These are phyloP conservation scores for Leucocoprinus leucothites DNA, from an alignment of 768 basidiomycete genomes.

Conservation along the genomic window DNA sequence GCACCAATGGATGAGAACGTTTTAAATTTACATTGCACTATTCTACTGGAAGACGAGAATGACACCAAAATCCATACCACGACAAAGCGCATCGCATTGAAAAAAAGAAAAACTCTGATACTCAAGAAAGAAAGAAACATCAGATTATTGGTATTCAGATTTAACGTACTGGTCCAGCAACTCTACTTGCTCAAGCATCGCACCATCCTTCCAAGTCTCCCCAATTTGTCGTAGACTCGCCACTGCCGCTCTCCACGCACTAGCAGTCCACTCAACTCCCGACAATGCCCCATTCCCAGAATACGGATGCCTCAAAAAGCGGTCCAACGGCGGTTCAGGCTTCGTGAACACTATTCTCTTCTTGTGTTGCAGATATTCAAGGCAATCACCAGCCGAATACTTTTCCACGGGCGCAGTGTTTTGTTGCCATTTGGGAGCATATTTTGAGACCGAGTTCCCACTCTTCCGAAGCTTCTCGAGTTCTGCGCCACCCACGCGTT, in stretches of 20 bases:
- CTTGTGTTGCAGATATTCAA: conserved; percentile 11
- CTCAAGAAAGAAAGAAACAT: too few relatives aligned
- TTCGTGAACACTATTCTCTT: conserved; percentile 6
- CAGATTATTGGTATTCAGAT: conserved; percentile 10
- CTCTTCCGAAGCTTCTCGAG: not conserved
- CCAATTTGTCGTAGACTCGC: conserved; percentile 45
- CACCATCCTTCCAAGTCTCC: conserved; percentile 47
- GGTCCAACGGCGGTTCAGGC: conserved; percentile 5
- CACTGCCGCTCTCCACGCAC: conserved; percentile 62
- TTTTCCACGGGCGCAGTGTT: conserved; percentile 4
- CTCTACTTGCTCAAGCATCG: conserved; percentile 46
- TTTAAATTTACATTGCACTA: too few relatives aligned
- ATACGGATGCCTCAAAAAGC: conserved; percentile 39
- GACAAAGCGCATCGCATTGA: too few relatives aligned
- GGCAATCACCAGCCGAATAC: not conserved
- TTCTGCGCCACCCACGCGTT: conserved; percentile 8
- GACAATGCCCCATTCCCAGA: conserved; percentile 48
- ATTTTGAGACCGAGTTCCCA: not conserved
- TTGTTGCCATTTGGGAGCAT: conserved; percentile 10
- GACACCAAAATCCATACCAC: too few relatives aligned
- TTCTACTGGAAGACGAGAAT: too few relatives aligned
- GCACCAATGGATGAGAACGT: too few relatives aligned
- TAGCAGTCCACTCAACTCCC: conserved; percentile 74
- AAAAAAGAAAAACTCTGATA: too few relatives aligned
- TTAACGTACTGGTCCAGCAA: conserved; percentile 47